Base-by-base conservation (phyloP, 306 rosid species). In the Cyamopsis tetragonoloba region DNA sequence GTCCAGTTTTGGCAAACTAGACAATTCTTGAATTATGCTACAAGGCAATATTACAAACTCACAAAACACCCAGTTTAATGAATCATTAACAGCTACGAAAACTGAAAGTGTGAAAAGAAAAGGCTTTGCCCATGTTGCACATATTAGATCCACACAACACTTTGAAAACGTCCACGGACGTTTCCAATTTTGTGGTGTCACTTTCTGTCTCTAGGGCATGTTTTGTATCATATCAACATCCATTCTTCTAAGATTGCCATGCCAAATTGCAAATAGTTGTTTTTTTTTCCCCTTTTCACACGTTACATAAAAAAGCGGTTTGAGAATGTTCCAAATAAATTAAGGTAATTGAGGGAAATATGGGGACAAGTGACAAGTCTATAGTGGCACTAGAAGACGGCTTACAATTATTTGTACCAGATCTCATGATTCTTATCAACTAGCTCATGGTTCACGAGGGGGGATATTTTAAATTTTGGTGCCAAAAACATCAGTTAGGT, bases 321-420 rank as follows among this genome's bases (percentile, higher is more conserved):
- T 70, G 47, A 31, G 62, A 62, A 37, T 46, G 24, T 17, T 62
- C 31, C 47, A 70, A 57, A 44, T 46, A 26, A 22, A 77, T 55
- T 14, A 32, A 42, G 17, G 53, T 22, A 28, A 41, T n/a, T 13
- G 17, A 30, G 60, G 30, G 1, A 32, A 22, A 49, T 14, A 32
- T 6, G 8, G 49, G 38, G 10, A 34, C 34, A 27, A 49, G 37
- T 3, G 58, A 66, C 48, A 13, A 10, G 47, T 47, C n/a, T 14
- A 32, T 55, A 47, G 47, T 2, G 23, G 66, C 59, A 64, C 28
- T 4, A 28, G 20, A 27, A 28, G 20, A 27, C 28, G 57, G 15
- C 27, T 64, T 34, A 10, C 13, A 58, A 65, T 55, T 39, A 41
- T 51, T 53, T 66, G 62, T 50, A 30, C 49, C 13, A 27, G 34